These are phyloP conservation scores for Carex sylvatica DNA, from an alignment of 202 grass and related monocot species.

Conservation along the genomic window DNA sequence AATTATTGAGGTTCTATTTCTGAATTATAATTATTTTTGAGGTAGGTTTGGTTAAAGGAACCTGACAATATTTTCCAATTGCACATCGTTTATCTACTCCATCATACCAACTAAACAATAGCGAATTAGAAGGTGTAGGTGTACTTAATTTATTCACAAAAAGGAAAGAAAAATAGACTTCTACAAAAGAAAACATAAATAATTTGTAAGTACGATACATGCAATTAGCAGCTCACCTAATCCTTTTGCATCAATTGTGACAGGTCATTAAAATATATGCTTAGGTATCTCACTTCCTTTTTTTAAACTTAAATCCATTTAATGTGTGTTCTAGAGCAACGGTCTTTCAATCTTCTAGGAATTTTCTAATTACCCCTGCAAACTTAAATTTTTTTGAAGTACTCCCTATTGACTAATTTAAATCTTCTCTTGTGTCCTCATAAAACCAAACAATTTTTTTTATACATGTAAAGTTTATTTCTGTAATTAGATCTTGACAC, in stretches of 20 bases:
- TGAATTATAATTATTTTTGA: neutral
- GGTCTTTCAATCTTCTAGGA: too few relatives aligned
- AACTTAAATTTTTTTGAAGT: neutral
- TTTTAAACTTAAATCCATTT: neutral
- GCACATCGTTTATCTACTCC: neutral
- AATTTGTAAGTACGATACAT: neutral
- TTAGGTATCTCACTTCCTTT: conserved; percentile 19
- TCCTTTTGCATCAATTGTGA: conserved; percentile 10
- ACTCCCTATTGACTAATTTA: neutral
- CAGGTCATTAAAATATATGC: conserved; percentile 14
- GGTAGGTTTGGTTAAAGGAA: neutral
- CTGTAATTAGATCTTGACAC: too few relatives aligned
- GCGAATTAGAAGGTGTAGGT: neutral
- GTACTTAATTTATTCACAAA: neutral
- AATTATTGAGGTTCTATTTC: neutral
- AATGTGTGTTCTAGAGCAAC: neutral
- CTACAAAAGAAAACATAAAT: neutral
- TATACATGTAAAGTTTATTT: too few relatives aligned
- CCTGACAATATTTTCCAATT: conserved; percentile 4
- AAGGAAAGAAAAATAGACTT: neutral
- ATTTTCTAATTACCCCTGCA: neutral
- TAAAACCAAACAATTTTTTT: neutral
- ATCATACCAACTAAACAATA: conserved; percentile 7
- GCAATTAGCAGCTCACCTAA: conserved; percentile 46
- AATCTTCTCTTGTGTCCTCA: neutral